These are phyloP conservation scores for Porphyrellus cyaneotinctus DNA, from an alignment of 768 basidiomycete genomes.

Conservation along the genomic window DNA sequence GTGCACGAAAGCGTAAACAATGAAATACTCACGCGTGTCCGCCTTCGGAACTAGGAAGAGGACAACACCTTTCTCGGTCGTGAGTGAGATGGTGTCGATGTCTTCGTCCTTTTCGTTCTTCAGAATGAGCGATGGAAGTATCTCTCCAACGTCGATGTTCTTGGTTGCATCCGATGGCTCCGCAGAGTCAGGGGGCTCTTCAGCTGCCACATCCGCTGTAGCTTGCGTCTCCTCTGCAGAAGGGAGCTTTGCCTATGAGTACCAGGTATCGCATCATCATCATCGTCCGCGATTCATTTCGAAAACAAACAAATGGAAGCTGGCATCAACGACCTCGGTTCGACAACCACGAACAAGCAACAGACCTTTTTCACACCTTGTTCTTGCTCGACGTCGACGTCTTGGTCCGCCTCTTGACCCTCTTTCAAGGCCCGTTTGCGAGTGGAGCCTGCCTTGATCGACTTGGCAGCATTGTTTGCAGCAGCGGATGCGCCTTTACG, in stretches of 20 bases:
- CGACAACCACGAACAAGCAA: slow-evolving; percentile 1
- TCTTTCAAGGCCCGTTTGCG: slow-evolving; percentile 35
- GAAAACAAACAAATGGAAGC: not conserved
- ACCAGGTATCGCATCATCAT: not conserved
- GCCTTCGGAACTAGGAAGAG: slow-evolving; percentile 84
- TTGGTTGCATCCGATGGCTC: slow-evolving; percentile 1
- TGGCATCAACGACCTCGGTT: not conserved
- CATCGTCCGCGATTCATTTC: too few species aligned
- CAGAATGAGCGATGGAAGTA: slow-evolving; percentile 66
- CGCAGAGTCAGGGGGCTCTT: not conserved
- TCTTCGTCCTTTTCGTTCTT: slow-evolving; percentile 86
- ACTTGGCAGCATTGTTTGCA: slow-evolving; percentile 5
- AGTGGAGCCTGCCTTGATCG: slow-evolving; percentile 31
- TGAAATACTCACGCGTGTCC: slow-evolving; percentile 62
- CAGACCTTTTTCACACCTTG: slow-evolving; percentile 27
- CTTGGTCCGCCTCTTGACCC: slow-evolving; percentile 19
- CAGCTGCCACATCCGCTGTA: not conserved
- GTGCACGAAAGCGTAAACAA: not conserved
- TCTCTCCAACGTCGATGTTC: slow-evolving; percentile 66
- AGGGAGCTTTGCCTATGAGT: slow-evolving; percentile 19
- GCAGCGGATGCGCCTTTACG: slow-evolving; percentile 19
- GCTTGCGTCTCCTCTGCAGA: slow-evolving; percentile 5
- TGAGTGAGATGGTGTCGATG: slow-evolving; percentile 59
- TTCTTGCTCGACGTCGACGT: slow-evolving; percentile 7
- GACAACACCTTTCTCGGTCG: slow-evolving; percentile 69